Evolutionary conservation across 768 basidiomycete genomes (phyloP), one percentile per base, ranked within the genome.

Genomic region (Leccinum fibrillosum): DNA sequence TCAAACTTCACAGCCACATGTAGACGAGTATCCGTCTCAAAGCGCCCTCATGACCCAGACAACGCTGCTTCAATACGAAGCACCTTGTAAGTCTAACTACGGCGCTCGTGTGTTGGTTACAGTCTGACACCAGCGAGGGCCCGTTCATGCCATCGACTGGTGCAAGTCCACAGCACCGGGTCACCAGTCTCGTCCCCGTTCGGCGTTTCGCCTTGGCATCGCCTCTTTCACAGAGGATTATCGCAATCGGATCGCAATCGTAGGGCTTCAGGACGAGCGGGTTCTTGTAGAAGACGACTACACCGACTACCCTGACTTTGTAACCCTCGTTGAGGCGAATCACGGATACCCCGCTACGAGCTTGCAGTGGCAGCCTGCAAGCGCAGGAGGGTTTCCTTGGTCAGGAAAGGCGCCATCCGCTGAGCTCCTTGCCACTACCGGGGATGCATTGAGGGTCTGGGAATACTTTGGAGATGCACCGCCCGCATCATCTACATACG

Each of bases 311-410:
- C 82, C 89, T 9, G 91, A 95, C 75, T 97, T 96, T 70, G 85
- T 88, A 42, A 88, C 88, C 5, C 82, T 95, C 21, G 93, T 92
- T 58, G 86, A 91, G 64, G 85, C 88, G 2, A 82, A 85, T 62
- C 90, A 97, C 62, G 89, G 91, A 48, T 98, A 96, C 75, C 97
- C 97, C 17, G 92, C 93, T 10, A 98, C 94, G 13, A 89, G 86
- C 71, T 74, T 98, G 50, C 93, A 90, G 66, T 98, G 94, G 91
- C 94, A 97, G 64, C 97, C 97, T 17, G 80, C 82, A 4, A 82
- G 83, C 26, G 79, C 90, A 21, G 75, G 79, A 30, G 80, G 77
- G 47, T 82, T 84, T 69, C 71, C 78, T 45, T 91, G 91, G 89
- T 78, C 83, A 6, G 84, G 86, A 72, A 90, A 87, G 71, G 78